Evolutionary conservation across 306 rosid species (phyloP), one percentile per base, ranked within the genome.

Genomic region (Quercus variabilis): DNA sequence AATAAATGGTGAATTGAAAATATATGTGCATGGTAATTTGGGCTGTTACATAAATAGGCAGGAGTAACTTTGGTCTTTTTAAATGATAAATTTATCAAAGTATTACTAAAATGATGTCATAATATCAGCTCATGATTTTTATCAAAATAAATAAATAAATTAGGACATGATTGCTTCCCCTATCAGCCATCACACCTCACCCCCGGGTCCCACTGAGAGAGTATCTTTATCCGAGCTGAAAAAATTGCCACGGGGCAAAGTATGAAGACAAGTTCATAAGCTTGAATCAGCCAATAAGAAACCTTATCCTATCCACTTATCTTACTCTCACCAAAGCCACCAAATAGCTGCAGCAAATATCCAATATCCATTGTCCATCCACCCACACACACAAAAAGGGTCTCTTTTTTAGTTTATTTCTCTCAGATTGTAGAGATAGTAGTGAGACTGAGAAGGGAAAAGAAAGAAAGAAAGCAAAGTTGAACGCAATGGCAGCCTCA

Each of bases 291-390:
- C 96, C 96, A 94, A 94, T 94, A 55, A 83, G 91, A 86, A 63
- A 57, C 96, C 97, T 92, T 94, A 94, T 92, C 98, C 94, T 88
- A 88, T 92, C 83, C 92, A 41, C 55, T 74, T 88, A 94, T 94
- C 97, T 76, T 43, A 68, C 71, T 86, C 84, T 56, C 73, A 75
- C 86, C 77, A 83, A 28, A 74, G 78, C 89, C 95, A 83, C 88
- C 85, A 85, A 83, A 77, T 87, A 82, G 80, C 73, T 7, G 25
- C 17, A 3, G 3, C 54, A 0, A 49, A 8, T 2, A 41, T 41
- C 46, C 51, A 18, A 43, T 79, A 35, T 17, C 74, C 79, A 7
- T 11, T 12, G 17, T 54, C 79, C 73, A 75, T 21, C 52, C 81
- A 72, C 77, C 76, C 21, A 25, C 76, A 68, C 76, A 68, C 78